Conservation (phyloP, 2,329 filamentous ascomycete species). For the Aureobasidium sp. region DNA sequence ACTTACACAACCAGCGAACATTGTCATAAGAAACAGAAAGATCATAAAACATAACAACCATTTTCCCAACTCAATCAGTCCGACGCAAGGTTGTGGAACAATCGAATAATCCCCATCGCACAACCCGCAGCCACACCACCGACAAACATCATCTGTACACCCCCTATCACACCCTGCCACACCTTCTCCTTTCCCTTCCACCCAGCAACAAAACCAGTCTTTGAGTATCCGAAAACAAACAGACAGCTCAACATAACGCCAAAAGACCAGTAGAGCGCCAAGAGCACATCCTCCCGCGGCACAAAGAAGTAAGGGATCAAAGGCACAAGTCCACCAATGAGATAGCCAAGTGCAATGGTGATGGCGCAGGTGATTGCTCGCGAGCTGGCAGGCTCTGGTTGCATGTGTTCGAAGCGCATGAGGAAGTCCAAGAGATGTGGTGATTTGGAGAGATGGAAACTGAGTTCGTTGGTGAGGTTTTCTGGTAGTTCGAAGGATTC, state of each 20-base stretch:
- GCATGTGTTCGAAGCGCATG: constrained; percentile 39
- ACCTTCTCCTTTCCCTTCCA: constrained; percentile 12
- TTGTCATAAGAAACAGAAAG: too few relatives aligned
- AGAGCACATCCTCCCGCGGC: background rate
- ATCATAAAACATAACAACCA: too few relatives aligned
- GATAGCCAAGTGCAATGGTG: constrained; percentile 61
- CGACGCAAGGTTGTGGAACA: background rate
- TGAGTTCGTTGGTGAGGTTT: constrained; percentile 16
- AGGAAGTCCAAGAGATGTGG: constrained; percentile 31
- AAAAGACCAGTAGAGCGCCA: background rate
- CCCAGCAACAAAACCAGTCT: constrained; percentile 33
- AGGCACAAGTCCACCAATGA: constrained; percentile 60
- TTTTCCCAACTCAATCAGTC: background rate
- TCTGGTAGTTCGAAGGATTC: constrained; percentile 10
- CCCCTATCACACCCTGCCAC: constrained; percentile 49
- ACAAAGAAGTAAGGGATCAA: constrained; percentile 50
- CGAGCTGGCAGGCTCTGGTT: constrained; percentile 32
- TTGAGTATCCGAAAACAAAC: constrained; percentile 42
- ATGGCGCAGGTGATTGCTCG: constrained; percentile 47
- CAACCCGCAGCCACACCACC: constrained; percentile 59
- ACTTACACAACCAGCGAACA: too few relatives aligned
- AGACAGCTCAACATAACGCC: background rate
- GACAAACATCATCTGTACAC: constrained; percentile 55
- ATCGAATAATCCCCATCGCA: constrained; percentile 41
- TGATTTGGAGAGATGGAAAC: constrained; percentile 15